Conservation (phyloP, 169 alveolate genomes). For the Plasmodium fragile region DNA sequence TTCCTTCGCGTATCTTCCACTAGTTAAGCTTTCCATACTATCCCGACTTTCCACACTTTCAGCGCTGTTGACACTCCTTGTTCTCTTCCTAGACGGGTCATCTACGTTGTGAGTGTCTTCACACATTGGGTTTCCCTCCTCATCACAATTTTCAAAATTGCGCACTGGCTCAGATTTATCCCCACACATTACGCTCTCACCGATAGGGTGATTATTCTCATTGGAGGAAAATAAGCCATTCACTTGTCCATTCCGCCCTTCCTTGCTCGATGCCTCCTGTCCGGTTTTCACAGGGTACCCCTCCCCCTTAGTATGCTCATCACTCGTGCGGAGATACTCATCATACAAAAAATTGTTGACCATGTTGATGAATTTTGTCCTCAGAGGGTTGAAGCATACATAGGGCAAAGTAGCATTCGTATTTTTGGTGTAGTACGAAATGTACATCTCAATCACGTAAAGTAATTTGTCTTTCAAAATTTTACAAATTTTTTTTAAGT, state of each 20-base stretch:
- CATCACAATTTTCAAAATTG: not conserved
- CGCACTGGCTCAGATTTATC: not conserved
- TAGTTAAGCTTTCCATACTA: not conserved
- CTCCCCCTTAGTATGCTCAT: not conserved
- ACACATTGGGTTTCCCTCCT: not conserved
- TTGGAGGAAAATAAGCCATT: not conserved
- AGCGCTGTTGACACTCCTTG: slow-evolving; percentile 9
- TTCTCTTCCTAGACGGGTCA: slow-evolving; percentile 51
- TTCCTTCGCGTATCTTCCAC: slow-evolving; percentile 4
- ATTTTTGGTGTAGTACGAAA: slow-evolving; percentile 74
- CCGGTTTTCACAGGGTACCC: not conserved
- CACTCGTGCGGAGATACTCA: not conserved
- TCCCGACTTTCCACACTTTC: not conserved
- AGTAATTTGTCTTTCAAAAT: slow-evolving; percentile 51
- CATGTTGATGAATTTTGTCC: slow-evolving; percentile 49
- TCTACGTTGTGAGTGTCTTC: not conserved
- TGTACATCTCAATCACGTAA: slow-evolving; percentile 56
- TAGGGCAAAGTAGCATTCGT: slow-evolving; percentile 15
- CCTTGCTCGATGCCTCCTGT: not conserved
- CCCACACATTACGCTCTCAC: not conserved
- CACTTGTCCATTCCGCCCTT: not conserved
- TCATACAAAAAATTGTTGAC: slow-evolving; percentile 58
- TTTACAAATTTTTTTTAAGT: slow-evolving; percentile 34
- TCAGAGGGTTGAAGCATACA: slow-evolving; percentile 62
- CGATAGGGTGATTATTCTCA: not conserved